A percentile compares a stretch with the other conserved stretches of the same genome.
Conservation (phyloP, 495 filamentous ascomycete species). For the Lasiosphaeria miniovina region DNA sequence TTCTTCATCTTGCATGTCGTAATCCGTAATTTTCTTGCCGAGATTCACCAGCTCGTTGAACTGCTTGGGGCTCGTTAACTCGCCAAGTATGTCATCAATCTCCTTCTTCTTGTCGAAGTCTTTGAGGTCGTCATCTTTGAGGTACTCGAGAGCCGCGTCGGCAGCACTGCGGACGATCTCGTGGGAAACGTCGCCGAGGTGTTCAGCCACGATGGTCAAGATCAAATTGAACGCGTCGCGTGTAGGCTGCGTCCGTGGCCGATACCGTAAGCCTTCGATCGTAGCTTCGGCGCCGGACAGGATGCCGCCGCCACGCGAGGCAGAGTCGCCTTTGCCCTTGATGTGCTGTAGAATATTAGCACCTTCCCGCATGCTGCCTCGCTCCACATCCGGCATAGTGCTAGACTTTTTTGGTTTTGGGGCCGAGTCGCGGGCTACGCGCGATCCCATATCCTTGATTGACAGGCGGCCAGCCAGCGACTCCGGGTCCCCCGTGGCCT, state of each 20-base stretch:
- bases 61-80: slow-evolving; percentile 77
- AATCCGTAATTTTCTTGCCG: slow-evolving; percentile 98
- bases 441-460: slow-evolving; percentile 89
- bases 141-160: slow-evolving; percentile 82
- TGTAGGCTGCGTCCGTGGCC: slow-evolving; percentile 87
- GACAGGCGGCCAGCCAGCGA: slow-evolving; percentile 91
- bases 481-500: slow-evolving; percentile 95
- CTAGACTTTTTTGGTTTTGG: slow-evolving; percentile 73
- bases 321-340: slow-evolving; percentile 77
- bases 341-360: slow-evolving; percentile 79
- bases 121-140: slow-evolving; percentile 95
- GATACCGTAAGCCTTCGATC: slow-evolving; percentile 79
- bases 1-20: slow-evolving; percentile 94
- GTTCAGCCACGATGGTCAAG: slow-evolving; percentile 79
- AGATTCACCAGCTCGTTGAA: slow-evolving; percentile 97
- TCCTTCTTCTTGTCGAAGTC: slow-evolving; percentile 99
- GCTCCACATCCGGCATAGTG: slow-evolving; percentile 64
- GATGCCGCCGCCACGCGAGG: slow-evolving; percentile 72
- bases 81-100: slow-evolving; percentile 86
- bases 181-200: slow-evolving; percentile 89
- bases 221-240: slow-evolving; percentile 96
- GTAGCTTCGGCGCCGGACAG: slow-evolving; percentile 80
- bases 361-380: slow-evolving; percentile 78
- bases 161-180: slow-evolving; percentile 93
- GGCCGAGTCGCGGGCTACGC: slow-evolving; percentile 72